These are phyloP conservation scores for Avena atlantica DNA, from an alignment of 176 grass and related monocot genomes.

Conservation along the genomic window DNA sequence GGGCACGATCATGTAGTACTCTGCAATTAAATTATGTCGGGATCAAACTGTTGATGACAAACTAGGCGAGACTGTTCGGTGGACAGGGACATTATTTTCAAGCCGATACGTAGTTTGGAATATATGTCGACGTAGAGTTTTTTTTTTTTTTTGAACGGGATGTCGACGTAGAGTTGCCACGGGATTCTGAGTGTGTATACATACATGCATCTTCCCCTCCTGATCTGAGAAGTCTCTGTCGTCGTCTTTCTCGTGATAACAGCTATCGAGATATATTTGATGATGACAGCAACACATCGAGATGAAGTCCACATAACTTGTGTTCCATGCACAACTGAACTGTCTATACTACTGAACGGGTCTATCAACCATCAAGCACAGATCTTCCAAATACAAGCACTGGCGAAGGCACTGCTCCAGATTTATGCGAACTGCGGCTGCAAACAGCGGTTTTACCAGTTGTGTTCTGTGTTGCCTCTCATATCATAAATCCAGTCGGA, in stretches of 20 bases:
- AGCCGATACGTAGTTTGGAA: neutral
- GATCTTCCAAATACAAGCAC: neutral
- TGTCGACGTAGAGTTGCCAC: no score
- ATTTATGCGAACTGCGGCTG: neutral
- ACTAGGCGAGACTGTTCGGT: neutral
- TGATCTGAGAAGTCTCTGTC: neutral
- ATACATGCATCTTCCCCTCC: neutral
- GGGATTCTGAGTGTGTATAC: no score
- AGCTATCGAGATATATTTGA: no score
- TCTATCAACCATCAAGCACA: no score
- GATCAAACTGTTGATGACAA: neutral
- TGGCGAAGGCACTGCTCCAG: neutral
- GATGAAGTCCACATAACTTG: no score
- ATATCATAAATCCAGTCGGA: neutral
- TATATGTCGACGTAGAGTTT: no score
- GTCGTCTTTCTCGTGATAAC: neutral
- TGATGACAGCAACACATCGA: no score
- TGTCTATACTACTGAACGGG: neutral
- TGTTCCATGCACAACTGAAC: neutral
- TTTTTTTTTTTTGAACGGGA: neutral
- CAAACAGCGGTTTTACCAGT: neutral
- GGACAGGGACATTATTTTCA: neutral
- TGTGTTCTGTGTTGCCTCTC: neutral
- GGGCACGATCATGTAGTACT: neutral
- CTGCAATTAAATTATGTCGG: neutral